Evolutionary conservation across 148 eudicot species (phyloP), one percentile per base, ranked within the genome.

Genomic region (Nepenthes gracilis): DNA sequence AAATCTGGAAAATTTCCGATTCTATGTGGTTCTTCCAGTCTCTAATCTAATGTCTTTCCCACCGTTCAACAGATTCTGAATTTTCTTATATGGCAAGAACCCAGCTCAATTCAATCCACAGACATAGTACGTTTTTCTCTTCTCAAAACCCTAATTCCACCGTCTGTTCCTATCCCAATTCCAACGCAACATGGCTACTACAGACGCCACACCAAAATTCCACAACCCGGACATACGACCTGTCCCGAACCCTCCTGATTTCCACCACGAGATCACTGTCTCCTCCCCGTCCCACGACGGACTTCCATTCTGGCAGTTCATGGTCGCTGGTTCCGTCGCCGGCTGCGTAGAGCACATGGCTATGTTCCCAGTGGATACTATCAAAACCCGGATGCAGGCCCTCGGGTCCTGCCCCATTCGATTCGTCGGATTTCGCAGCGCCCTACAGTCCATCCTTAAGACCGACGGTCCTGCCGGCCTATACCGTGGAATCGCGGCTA

Each of bases 401-500:
- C 77, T 91, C 15, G 89, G 84, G 2, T 75, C 96, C n/a, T 91
- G 96, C 70, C 96, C 97, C 0, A 70, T 87, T 11, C 81, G 71
- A 61, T 62, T 87, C 32, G 80, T 62, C 0, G 60, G 78, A 0
- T 58, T 87, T 33, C 70, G 65, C 0, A 72, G 81, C 32, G 93
- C 97, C 7, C 12, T 87, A 4, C 49, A 23, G 12, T 77, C 93
- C 2, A 83, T 91, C 45, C 50, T 91, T 6, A 69, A 66, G 47
- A 55, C 84, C 10, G 96, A 91, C 2, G 97, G 97, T 0, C 57
- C 77, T 0, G 64, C 75, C 34, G 97, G 95, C 0, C 54, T 91
- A 12, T 91, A 91, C 80, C 84, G 86, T 0, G 97, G 96, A 1
- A 87, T 91, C 36, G 86, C 80, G 37, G 96, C 97, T 5, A 91